Conservation (phyloP, 495 filamentous ascomycete species). For the Physcia stellaris region DNA sequence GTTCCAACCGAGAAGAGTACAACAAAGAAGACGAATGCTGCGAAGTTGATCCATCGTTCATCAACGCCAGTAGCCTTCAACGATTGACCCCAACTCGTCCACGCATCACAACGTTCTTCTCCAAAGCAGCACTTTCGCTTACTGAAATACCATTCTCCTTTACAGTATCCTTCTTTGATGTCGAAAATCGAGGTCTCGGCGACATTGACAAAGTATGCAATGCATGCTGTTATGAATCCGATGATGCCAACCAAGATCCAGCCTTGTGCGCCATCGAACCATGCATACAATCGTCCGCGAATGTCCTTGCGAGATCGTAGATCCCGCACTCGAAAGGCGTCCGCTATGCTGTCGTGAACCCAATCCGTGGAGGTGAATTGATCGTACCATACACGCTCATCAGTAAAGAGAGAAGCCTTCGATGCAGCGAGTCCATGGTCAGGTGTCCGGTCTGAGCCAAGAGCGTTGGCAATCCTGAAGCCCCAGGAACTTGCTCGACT, state of each 20-base stretch:
- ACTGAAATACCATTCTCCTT: constrained; percentile 52
- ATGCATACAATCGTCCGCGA: constrained; percentile 58
- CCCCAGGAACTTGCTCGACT: constrained; percentile 52
- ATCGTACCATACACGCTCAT: constrained; percentile 96
- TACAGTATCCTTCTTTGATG: constrained; percentile 81
- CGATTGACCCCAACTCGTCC: constrained; percentile 64
- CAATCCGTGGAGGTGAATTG: constrained; percentile 98
- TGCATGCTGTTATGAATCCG: constrained; percentile 68
- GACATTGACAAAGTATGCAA: constrained; percentile 84
- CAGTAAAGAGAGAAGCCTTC: constrained; percentile 39
- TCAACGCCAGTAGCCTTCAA: constrained; percentile 37
- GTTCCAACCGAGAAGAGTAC: constrained; percentile 60
- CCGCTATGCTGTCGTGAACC: constrained; percentile 96
- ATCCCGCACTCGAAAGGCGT: constrained; percentile 75
- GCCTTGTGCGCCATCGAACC: constrained; percentile 82
- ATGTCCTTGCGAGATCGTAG: constrained; percentile 72
- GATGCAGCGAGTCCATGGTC: constrained; percentile 39
- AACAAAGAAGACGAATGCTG: constrained; percentile 55
- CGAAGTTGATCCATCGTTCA: constrained; percentile 52
- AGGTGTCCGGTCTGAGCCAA: constrained; percentile 22
- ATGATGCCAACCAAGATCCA: constrained; percentile 91
- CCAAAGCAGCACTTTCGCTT: constrained; percentile 68
- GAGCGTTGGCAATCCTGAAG: constrained; percentile 35
- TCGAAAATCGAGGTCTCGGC: constrained; percentile 77
- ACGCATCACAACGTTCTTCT: constrained; percentile 47